Evolutionary conservation across 129 eudicot species (phyloP), one percentile per base, ranked within the genome.

Genomic region (Heracleum sosnowskyi): DNA sequence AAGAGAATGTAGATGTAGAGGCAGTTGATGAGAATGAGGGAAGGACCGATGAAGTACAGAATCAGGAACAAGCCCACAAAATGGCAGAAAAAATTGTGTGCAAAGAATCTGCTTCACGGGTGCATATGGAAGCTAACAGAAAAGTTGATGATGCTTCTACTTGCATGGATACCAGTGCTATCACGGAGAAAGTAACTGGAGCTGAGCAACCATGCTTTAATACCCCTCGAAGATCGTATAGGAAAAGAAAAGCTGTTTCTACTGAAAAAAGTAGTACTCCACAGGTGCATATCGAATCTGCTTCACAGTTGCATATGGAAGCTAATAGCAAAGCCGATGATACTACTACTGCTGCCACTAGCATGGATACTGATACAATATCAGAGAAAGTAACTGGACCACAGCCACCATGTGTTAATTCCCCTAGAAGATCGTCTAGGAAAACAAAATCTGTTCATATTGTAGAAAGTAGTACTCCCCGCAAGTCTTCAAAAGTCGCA

Each of bases 371-470:
- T 28, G n/a, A 76, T 22, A 55, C 45, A 49, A 41, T 53, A 15
- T 34, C 68, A n/a, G 39, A 36, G 44, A 22, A 86, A 78, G 62
- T 66, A 11, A 60, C 15, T 45, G 28, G 37, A 40, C 62, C 62
- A 57, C 40, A 71, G 42, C 45, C 41, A 62, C 78, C 79, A 42
- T 45, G 64, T 70, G 80, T 41, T 57, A 31, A 18, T 77, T 11
- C 80, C 36, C 51, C 49, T 39, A 74, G 74, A 53, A 78, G 79
- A 69, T 68, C 84, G 49, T 49, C 83, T 51, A 78, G 64, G 40
- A 82, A 51, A 17, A 51, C 22, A 51, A 20, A 51, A 15, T 36
- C 63, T 7, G 66, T 41, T 34, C 63, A 72, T 26, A 53, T 26
- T 24, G 77, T 76, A 72, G 34, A 77, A 33, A 68, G 22, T 69